Conservation (phyloP, 805 yeast species). For the Yarrowia keelungensis region DNA sequence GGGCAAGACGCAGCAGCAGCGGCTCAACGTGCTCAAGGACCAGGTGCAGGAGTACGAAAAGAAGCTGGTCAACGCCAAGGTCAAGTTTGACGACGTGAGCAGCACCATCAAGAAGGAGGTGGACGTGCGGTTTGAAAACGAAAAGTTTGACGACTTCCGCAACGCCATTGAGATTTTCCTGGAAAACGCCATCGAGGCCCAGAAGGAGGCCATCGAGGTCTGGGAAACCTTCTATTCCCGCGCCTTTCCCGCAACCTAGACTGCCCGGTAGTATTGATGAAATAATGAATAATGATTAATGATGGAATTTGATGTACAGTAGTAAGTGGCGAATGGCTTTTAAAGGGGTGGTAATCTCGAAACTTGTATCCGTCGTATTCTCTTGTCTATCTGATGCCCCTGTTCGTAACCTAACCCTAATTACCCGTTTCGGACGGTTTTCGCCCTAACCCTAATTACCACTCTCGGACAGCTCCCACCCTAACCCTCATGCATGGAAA, state of each 20-base stretch:
- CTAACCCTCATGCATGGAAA: constrained; percentile 27
- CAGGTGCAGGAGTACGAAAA: constrained; percentile 66
- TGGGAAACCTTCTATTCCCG: constrained; percentile 65
- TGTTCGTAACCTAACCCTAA: too few species aligned
- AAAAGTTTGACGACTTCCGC: constrained; percentile 82
- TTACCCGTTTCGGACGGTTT: too few species aligned
- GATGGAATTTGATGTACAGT: neutral
- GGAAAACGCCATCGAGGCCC: constrained; percentile 89
- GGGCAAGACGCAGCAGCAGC: constrained; percentile 66
- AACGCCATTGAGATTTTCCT: constrained; percentile 87
- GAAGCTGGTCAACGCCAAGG: constrained; percentile 61
- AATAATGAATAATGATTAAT: constrained; percentile 36
- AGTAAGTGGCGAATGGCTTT: too few species aligned
- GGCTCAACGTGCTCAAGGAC: constrained; percentile 60
- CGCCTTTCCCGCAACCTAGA: constrained; percentile 38
- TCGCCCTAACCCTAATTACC: neutral
- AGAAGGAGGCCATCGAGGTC: constrained; percentile 71
- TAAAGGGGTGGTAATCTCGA: too few species aligned
- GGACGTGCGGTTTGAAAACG: constrained; percentile 65
- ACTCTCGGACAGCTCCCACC: neutral
- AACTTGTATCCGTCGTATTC: too few species aligned
- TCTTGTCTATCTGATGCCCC: too few species aligned
- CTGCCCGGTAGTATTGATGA: constrained; percentile 18
- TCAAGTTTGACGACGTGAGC: constrained; percentile 68
- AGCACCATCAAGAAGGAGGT: constrained; percentile 73